Conservation (phyloP, 768 basidiomycete genomes). For the Mycena rebaudengoi region DNA sequence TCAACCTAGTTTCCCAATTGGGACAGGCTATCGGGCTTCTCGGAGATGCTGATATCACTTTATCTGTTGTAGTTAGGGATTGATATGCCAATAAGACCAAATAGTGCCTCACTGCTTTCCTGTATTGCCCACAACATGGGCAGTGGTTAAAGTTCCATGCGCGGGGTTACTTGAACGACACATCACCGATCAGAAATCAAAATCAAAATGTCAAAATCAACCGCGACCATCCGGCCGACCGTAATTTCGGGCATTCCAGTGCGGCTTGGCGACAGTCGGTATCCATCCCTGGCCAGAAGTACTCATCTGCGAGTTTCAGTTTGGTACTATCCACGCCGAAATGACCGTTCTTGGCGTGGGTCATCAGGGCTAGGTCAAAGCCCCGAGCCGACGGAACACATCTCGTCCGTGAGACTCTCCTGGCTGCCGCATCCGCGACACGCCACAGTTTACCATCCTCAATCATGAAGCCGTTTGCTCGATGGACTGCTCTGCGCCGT, state of each 20-base stretch:
- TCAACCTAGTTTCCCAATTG: too few relatives aligned
- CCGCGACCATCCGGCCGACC: too few relatives aligned
- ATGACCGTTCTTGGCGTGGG: conserved; percentile 24
- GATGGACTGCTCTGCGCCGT: not conserved
- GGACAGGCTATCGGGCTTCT: too few relatives aligned
- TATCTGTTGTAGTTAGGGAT: too few relatives aligned
- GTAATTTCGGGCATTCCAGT: conserved; percentile 31
- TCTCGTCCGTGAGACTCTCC: not conserved
- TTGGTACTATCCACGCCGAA: conserved; percentile 31
- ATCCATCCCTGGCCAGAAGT: conserved; percentile 28
- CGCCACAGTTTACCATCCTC: conserved; percentile 24
- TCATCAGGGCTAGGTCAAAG: conserved; percentile 11
- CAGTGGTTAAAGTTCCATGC: too few relatives aligned
- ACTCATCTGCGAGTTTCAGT: conserved; percentile 21
- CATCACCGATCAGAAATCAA: too few relatives aligned
- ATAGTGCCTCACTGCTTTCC: too few relatives aligned
- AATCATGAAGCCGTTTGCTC: conserved; percentile 4
- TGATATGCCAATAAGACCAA: too few relatives aligned
- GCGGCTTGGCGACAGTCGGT: conserved; percentile 29
- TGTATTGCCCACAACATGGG: too few relatives aligned
- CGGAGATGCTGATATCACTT: too few relatives aligned
- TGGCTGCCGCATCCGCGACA: not conserved
- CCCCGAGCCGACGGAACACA: conserved; percentile 4
- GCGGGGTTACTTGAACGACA: too few relatives aligned
- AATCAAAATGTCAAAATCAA: too few relatives aligned